Evolutionary conservation across 768 basidiomycete genomes (phyloP), one percentile per base, ranked within the genome.

Genomic region (Calocera cornea): DNA sequence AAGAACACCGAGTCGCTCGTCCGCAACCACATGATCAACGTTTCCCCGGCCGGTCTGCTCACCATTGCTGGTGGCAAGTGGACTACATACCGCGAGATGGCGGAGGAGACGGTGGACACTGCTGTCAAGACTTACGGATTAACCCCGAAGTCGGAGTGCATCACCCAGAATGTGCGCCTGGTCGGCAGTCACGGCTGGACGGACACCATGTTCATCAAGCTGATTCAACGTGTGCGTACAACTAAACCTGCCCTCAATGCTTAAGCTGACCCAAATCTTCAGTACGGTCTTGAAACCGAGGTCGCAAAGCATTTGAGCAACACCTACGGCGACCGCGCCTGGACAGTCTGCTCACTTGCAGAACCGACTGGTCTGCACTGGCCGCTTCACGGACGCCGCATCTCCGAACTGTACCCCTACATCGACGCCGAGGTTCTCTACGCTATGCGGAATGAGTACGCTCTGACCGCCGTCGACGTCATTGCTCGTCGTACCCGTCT

Each of bases 51-150:
- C 69, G 93, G 94, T 19, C 79, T 99, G 72, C 77, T 99, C 69
- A 97, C 95, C 33, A 93, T 97, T 72, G 93, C 92, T 1, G 95
- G 95, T 19, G 95, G 95, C 2, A 99, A 99, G 77, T 99, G 95
- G 95, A 99, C 95, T 68, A 97, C 95, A 63, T 99, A 97, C 79
- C 81, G 90, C 64, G 87, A 87, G 34, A 97, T 98, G 95, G 93
- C 95, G 27, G 83, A 93, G 79, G 95, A 98, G 79, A 89, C 93
- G 0, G 88, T 97, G 50, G 90, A 97, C 76, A 80, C 82, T 68
- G 95, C 95, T 12, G 82, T 97, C 68, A 83, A 89, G 76, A 83
- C 83, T 41, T 97, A 90, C 79, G 81, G 79, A 33, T 79, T 98
- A 66, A 78, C 83, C 73, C 78, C 78, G 0, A 81, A 76, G 67